Evolutionary conservation across 495 filamentous ascomycete species (phyloP), one percentile per base, ranked within the genome.

Genomic region (Neurospora hispaniola): DNA sequence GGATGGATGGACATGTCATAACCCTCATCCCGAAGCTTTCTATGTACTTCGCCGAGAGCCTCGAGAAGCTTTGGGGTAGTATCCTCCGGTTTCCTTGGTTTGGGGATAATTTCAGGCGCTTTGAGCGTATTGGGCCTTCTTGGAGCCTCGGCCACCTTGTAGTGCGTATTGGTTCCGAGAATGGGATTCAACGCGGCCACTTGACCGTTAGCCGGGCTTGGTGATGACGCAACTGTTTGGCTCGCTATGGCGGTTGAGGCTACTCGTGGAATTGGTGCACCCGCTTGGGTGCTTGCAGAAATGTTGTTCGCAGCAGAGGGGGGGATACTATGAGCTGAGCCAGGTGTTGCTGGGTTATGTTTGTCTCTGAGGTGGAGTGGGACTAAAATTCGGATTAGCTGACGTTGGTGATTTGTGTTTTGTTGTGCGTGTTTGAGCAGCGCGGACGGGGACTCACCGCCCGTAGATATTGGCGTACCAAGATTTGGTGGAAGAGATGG

Each of bases 361-460:
- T 40, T 42, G 20, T 69, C 41, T 54, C 74, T 73, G 70, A 74
- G 69, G 40, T 72, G 70, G 20, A 11, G 14, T 42, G 74, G 74
- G 14, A 74, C 72, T 70, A 69, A 0, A 18, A 76, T 6, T 69
- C 73, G 73, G 42, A 76, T 76, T 48, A 71, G 69, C 42, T 42
- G 48, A 18, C 27, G 54, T 35, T 10, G 38, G 1, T 72, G 46
- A 35, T n/a, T 54, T 39, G 43, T 66, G 38, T 43, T 39, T 23
- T 54, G 35, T 35, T 43, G 27, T 43, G 35, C 42, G 46, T 40
- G 16, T 18, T 39, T 54, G 48, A 38, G 39, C 35, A 69, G 71
- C 70, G 39, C 72, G n/a, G 38, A 14, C 10, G 27, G 23, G 31
- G 70, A 76, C 74, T 79, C 70, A 76, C 73, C 71, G 69, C 69